A percentile compares a stretch with the other conserved stretches of the same genome.
Conservation (phyloP, 441 rosid species). For the Erodium moschatum region DNA sequence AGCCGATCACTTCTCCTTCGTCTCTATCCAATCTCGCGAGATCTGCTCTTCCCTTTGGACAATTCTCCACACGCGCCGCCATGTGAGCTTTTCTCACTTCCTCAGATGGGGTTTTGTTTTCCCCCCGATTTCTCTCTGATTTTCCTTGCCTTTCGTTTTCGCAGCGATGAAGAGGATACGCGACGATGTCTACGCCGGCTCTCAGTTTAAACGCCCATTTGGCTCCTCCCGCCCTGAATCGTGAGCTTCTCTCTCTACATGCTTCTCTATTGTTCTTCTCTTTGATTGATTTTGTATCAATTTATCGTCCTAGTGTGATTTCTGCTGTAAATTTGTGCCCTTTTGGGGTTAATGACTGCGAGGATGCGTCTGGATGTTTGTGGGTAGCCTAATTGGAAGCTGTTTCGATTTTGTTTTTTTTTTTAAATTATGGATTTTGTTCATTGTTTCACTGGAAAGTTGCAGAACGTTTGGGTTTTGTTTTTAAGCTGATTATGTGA, state of each 20-base stretch:
- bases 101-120: background rate
- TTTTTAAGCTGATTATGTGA: background rate
- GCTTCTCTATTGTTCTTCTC: background rate
- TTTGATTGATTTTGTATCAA: background rate
- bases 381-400: background rate
- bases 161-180: slow-evolving; percentile 1
- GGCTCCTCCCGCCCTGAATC: slow-evolving; percentile 2
- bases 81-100: background rate
- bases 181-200: background rate
- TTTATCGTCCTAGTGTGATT: background rate
- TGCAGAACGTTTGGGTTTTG: background rate
- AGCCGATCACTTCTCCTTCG: background rate
- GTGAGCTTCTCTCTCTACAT: background rate
- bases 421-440: background rate
- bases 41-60: background rate
- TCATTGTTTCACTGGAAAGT: background rate
- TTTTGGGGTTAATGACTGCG: background rate
- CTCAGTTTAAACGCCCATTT: background rate
- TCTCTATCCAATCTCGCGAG: background rate
- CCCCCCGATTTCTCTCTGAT: background rate
- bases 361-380: background rate
- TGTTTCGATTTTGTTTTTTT: background rate
- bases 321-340: background rate
- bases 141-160: background rate
- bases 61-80: background rate